Percentiles rank a stretch among this genome's conserved stretches.
Conservation (phyloP, 768 basidiomycete genomes). For the Gloeopeniophorella convolvens region DNA sequence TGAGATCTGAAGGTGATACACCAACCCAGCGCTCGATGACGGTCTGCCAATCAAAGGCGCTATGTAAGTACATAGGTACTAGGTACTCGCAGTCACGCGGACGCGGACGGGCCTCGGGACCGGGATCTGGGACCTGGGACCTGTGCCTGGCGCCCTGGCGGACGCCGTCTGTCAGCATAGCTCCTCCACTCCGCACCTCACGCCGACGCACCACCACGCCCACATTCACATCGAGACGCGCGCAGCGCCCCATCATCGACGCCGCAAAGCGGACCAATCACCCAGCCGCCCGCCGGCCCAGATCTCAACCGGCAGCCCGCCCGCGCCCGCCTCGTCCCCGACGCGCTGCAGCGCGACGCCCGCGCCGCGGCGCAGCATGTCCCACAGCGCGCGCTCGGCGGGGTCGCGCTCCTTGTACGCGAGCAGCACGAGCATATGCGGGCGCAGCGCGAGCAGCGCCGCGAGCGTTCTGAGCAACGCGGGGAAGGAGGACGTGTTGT, state of each 20-base stretch:
- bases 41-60: too few relatives aligned
- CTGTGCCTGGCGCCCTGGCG: too few relatives aligned
- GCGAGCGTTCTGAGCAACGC: slow-evolving; percentile 64
- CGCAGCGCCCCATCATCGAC: neutral
- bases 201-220: too few relatives aligned
- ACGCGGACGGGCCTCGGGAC: too few relatives aligned
- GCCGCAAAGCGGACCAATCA: neutral
- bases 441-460: slow-evolving; percentile 35
- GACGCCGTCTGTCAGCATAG: too few relatives aligned
- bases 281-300: slow-evolving; percentile 45
- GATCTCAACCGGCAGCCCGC: slow-evolving; percentile 61
- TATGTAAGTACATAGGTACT: too few relatives aligned
- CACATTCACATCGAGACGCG: too few relatives aligned
- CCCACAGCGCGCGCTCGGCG: slow-evolving; percentile 73
- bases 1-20: too few relatives aligned
- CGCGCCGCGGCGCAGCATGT: slow-evolving; percentile 37
- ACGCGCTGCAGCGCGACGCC: slow-evolving; percentile 54
- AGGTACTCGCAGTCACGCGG: too few relatives aligned
- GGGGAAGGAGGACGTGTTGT: slow-evolving; percentile 83
- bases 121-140: too few relatives aligned
- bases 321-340: slow-evolving; percentile 50
- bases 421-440: slow-evolving; percentile 44
- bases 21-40: too few relatives aligned
- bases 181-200: too few relatives aligned
- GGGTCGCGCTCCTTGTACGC: slow-evolving; percentile 86